Base-by-base conservation (phyloP, 2,329 filamentous ascomycete species). In the Magnaporthiopsis poae region DNA sequence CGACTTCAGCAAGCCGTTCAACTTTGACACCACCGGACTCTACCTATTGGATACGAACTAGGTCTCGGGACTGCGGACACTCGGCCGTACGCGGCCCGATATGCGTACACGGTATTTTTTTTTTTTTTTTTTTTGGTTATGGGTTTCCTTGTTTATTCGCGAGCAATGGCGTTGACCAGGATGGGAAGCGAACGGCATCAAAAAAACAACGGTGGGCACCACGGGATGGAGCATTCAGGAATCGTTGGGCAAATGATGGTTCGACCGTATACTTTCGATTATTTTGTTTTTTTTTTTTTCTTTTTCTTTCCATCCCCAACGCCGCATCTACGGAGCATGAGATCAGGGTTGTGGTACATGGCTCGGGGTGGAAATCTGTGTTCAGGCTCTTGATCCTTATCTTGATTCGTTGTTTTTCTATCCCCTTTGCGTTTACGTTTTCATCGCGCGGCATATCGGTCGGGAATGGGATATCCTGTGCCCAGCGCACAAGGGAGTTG, bases 1-100 rank as follows among this genome's bases (percentile, higher is more conserved):
- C 0, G 80, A 84, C 71, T 84, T 85, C 69, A 77, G 77, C 65
- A 85, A 86, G 73, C 79, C 82, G 0, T 84, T 85, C 68, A 72
- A 78, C 69, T 75, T 87, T 66, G 84, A 87, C 68, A 56, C 46
- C 9, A 25, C 46, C 46, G 46, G 78, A 78, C 62, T 75, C 18
- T 83, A 78, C 71, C 76, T 75, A 31, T 72, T 82, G 70, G 77
- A 80, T 68, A 39, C 35, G 31, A 60, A n/a, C 62, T 66, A 29
- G 61, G 21, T 11, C 46, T 56, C 9, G 21, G 21, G 46, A 18
- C 46, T n/a, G 7, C 8, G 46, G 8, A 25, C 18, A 21, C 18
- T 7, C n/a, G 46, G 1, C 31, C 21, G 46, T 13, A 25, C 21
- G n/a, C 46, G 21, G 46, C 18, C n/a, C 18, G 46, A 56, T 21